phyloP scores from a whole-genome alignment of 2,329 filamentous ascomycete species.

The Alternaria gansuensis region DNA sequence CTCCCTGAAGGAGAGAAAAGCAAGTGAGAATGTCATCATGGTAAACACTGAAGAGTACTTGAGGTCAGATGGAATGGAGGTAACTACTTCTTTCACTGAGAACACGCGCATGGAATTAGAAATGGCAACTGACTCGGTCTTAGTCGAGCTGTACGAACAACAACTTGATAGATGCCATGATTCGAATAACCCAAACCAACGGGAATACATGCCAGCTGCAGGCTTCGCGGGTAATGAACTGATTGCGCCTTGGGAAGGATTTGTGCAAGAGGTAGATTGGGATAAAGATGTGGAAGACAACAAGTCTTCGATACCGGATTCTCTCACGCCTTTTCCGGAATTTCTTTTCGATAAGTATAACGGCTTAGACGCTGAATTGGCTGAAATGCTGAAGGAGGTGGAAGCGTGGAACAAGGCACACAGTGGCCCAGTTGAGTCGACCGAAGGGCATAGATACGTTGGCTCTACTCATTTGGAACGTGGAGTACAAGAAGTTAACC shows the following conservation, averaged over 20 bases:
- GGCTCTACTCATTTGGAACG: background rate
- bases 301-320: no score
- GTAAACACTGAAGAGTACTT: background rate
- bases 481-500: background rate
- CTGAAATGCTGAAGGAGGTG: background rate
- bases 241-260: background rate
- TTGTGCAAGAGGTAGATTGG: background rate
- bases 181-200: background rate
- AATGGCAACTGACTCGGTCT: background rate
- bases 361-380: background rate
- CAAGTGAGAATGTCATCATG: background rate
- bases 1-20: no score
- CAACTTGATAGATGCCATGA: background rate
- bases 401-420: background rate
- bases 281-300: background rate
- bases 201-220: background rate
- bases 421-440: background rate
- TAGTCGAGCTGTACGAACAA: background rate
- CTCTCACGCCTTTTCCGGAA: no score
- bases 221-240: background rate
- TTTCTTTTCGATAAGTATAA: background rate
- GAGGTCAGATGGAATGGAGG: background rate
- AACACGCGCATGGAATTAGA: background rate
- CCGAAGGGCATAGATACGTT: background rate
- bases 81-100: background rate